phyloP scores from a whole-genome alignment of 2,329 filamentous ascomycete species.

The Fusarium continuum region DNA sequence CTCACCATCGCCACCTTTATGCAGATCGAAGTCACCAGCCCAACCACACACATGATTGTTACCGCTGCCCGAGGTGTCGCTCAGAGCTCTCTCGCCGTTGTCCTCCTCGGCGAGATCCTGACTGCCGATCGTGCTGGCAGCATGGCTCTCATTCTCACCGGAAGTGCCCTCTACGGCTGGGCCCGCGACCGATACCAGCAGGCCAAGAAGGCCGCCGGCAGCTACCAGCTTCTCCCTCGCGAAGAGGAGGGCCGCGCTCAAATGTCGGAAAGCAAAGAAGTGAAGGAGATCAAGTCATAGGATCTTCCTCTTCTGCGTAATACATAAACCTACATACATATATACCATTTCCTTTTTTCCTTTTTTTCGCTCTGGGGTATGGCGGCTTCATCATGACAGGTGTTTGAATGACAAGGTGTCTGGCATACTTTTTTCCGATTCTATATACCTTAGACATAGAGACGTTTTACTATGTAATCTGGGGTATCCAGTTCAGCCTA shows the following conservation, averaged over 20 bases:
- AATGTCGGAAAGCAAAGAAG: conserved; percentile 29
- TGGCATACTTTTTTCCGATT: conserved; percentile 18
- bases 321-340: conserved; percentile 2
- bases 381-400: conserved; percentile 28
- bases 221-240: conserved; percentile 37
- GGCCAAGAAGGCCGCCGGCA: conserved; percentile 38
- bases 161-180: conserved; percentile 42
- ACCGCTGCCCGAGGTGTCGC: conserved; percentile 41
- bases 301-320: neutral
- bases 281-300: conserved; percentile 21
- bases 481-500: conserved; percentile 15
- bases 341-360: conserved; percentile 19
- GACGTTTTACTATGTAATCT: conserved; percentile 30
- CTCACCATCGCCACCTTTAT: conserved; percentile 43
- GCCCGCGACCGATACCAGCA: conserved; percentile 40
- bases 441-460: conserved; percentile 34
- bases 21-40: conserved; percentile 43
- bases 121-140: conserved; percentile 41
- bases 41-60: conserved; percentile 44
- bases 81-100: conserved; percentile 40
- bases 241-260: conserved; percentile 34
- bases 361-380: conserved; percentile 19
- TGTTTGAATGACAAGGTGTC: conserved; percentile 26
- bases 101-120: conserved; percentile 39
- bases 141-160: conserved; percentile 40